Evolutionary conservation across 2,329 filamentous ascomycete genomes (phyloP).

Genomic region (Exophiala sideris): DNA sequence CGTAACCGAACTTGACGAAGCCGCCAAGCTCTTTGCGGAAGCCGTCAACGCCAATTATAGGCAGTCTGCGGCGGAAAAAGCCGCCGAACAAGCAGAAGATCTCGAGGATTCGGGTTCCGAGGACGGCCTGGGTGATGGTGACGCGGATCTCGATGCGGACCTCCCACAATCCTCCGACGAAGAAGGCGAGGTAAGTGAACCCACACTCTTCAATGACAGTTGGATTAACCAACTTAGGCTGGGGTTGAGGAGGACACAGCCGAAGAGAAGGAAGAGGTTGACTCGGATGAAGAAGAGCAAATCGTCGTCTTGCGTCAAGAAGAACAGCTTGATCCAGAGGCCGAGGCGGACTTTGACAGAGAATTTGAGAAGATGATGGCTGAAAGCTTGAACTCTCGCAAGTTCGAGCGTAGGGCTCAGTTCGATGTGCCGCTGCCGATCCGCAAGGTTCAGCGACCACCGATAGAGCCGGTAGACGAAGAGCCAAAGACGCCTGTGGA

Average conservation of each 20-base stretch:
- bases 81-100: conserved; percentile 67
- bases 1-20: conserved; percentile 75
- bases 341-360: conserved; percentile 94
- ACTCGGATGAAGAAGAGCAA: conserved; percentile 73
- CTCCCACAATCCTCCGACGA: conserved; percentile 44
- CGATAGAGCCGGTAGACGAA: conserved; percentile 39
- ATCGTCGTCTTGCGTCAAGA: conserved; percentile 90
- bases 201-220: not conserved
- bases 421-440: conserved; percentile 98
- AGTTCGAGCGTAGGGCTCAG: conserved; percentile 88
- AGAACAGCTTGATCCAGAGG: conserved; percentile 86
- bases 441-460: conserved; percentile 64
- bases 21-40: conserved; percentile 75
- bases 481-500: conserved; percentile 26
- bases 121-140: conserved; percentile 67
- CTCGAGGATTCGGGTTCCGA: conserved; percentile 70
- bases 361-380: conserved; percentile 99
- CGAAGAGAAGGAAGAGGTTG: conserved; percentile 41
- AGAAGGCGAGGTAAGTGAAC: conserved; percentile 41
- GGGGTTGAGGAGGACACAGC: conserved; percentile 37
- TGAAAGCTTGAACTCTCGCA: conserved; percentile 90
- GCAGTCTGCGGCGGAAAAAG: conserved; percentile 66
- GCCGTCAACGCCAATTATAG: conserved; percentile 91
- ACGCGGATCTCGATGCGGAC: conserved; percentile 55
- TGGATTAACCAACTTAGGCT: conserved; percentile 32